Base-by-base conservation (phyloP, 768 basidiomycete genomes). In the Tulasnella sp. region DNA sequence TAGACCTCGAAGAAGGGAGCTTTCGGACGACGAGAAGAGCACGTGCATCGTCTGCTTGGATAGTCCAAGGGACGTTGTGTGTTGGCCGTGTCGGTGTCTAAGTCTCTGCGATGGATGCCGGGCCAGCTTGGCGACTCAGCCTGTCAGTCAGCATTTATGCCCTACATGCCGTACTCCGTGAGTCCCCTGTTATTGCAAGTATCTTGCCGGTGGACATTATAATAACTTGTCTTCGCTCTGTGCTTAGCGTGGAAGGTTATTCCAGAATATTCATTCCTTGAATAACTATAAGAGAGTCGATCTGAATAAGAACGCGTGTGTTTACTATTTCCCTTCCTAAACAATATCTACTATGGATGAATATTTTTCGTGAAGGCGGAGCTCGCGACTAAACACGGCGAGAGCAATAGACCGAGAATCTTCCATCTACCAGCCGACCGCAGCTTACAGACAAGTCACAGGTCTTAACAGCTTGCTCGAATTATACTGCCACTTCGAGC, bases 201-300 rank as follows among this genome's bases (percentile, higher is more conserved):
- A n/a, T n/a, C n/a, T n/a, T n/a, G n/a, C n/a, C n/a, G 17, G n/a
- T 52, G 22, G 26, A 19, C 47, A 3, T 52, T 1, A 5, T n/a
- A 1, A 22, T 44, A n/a, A n/a, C n/a, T n/a, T n/a, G n/a, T n/a
- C n/a, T n/a, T n/a, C n/a, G n/a, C n/a, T n/a, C n/a, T n/a, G n/a
- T n/a, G n/a, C n/a, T n/a, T n/a, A 69, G 68, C 6, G 68, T 69
- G n/a, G 68, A 69, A 35, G 68, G 68, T 19, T 69, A 69, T 42
- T 69, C 68, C 4, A 42, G 68, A 42, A 69, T 69, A 5, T 69
- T 69, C 34, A 47, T 47, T 16, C 68, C 68, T 32, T 69, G 22
- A 34, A 17, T 52, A 22, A 3, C 2, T n/a, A 11, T 3, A 47
- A 22, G 3, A 5, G 16, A 44, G 14, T 44, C 6, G 42, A 44